Evolutionary conservation across 345 rosid genomes (phyloP), one percentile per base, ranked within the genome.

Genomic region (Rubroshorea leprosula): DNA sequence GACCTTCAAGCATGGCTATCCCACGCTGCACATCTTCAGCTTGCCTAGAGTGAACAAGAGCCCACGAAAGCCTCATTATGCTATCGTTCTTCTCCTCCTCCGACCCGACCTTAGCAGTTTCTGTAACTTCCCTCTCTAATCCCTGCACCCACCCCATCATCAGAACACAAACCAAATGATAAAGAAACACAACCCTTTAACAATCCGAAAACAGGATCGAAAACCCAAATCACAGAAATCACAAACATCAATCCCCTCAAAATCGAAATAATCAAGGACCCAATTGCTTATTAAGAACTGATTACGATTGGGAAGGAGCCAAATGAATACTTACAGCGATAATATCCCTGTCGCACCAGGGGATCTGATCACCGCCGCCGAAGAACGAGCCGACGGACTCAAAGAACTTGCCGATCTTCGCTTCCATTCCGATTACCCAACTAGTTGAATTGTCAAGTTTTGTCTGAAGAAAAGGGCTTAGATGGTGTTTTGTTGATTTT

Each of bases 51-150:
- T 86, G 96, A 68, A 82, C 94, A 61, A 89, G 94, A 19, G 91
- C 85, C 96, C 96, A 89, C 8, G 96, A 86, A 59, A 89, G 72
- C n/a, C 94, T 57, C 87, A 82, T 89, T 7, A 86, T 69, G 76
- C 85, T 74, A 43, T 86, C 87, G 48, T 60, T 78, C 71, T 83
- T 83, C 31, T 50, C 53, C 16, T 82, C 79, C 52, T 84, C 89
- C 0, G 90, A 79, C 45, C 57, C 76, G 49, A 70, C 80, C 49
- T 80, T 68, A 16, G 60, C 61, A 35, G 87, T 80, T 6, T 80
- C 86, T 29, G 74, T 76, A 56, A 74, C 82, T 68, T 86, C 96
- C 73, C 82, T 81, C 76, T 92, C 98, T 60, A 89, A 89, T 3
- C 82, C 91, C 97, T 92, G 63, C n/a, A 41, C 51, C n/a, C 35